A percentile compares a stretch with the other conserved stretches of the same genome.
Conservation (phyloP, 1,139 yeast genomes). For the Candida gigantensis region DNA sequence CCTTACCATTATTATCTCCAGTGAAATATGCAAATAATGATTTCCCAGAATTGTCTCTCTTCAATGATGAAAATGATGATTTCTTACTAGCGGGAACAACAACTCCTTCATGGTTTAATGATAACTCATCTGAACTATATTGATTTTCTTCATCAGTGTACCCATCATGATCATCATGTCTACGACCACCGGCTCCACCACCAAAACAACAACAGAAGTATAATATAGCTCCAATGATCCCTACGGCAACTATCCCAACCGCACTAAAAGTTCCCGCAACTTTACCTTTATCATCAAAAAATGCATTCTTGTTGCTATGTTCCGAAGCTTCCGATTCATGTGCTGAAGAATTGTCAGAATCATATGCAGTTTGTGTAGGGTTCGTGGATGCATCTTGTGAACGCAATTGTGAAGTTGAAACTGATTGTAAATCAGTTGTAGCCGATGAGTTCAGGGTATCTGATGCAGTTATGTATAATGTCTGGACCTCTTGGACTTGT, state of each 20-base stretch:
- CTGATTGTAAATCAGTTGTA: constrained; percentile 5
- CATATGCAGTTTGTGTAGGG: constrained; percentile 9
- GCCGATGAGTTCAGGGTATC: constrained; percentile 10
- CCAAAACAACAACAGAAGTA: constrained; percentile 40
- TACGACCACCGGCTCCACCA: constrained; percentile 9
- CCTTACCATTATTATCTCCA: constrained; percentile 19
- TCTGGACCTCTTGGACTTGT: constrained; percentile 20
- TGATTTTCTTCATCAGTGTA: constrained; percentile 45
- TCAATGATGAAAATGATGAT: constrained; percentile 22
- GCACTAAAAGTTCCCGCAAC: constrained; percentile 76
- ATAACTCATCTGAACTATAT: constrained; percentile 32
- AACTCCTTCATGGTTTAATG: constrained; percentile 24
- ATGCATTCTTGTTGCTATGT: constrained; percentile 22
- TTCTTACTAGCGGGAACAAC: constrained; percentile 14
- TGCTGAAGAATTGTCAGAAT: constrained; percentile 5
- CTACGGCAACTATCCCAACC: constrained; percentile 58
- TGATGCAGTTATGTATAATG: constrained; percentile 22
- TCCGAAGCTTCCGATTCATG: constrained; percentile 1
- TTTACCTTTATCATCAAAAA: constrained; percentile 60
- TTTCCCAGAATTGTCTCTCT: constrained; percentile 37
- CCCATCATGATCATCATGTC: constrained; percentile 25
- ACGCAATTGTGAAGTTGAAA: constrained; percentile 4
- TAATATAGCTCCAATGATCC: constrained; percentile 33
- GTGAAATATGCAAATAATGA: constrained; percentile 35
- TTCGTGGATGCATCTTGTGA: constrained; percentile 2